Evolutionary conservation across 331 rosid genomes (phyloP), one percentile per base, ranked within the genome.

Genomic region (Quercus lobata): DNA sequence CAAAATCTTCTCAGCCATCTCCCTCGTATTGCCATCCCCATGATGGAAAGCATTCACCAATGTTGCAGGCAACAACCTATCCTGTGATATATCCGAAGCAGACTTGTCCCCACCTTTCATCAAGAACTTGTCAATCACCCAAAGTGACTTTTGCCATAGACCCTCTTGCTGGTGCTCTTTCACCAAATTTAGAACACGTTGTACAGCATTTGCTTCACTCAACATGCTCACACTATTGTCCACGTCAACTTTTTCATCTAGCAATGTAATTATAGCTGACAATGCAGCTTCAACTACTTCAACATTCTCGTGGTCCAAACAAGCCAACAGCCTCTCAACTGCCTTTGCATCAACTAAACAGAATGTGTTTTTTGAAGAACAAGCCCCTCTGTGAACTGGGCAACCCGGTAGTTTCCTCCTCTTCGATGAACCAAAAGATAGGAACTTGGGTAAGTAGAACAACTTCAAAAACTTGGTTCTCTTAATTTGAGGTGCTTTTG

Each of bases 221-320:
- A 88, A 57, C 69, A 88, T 56, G 69, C 60, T 83, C 79, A 86
- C 86, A 58, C 89, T 71, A 9, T 52, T 73, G 27, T 84, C 86
- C 57, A 88, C 72, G 7, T 88, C 90, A 21, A 88, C 84, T 65
- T 82, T 75, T 66, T 88, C 92, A 72, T 86, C 88, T 72, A 86
- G 62, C 76, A 82, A 77, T 10, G 92, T 88, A 63, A 80, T 77
- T 53, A 82, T 54, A 21, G 88, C 87, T 18, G 88, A 79, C 46
- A 88, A 62, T 55, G 90, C 86, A 54, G 88, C 92, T 57, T 84
- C 90, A 27, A 82, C 87, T 2, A 88, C 87, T 61, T 79, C 85
- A 15, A 79, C 80, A 53, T 84, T 88, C 53, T 84, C 84, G 53
- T 86, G 74, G 72, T 81, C 88, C 60, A 82, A 72, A 72, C 86